Evolutionary conservation across 2,329 filamentous ascomycete species (phyloP), one percentile per base, ranked within the genome.

Genomic region (Diplodia scrobiculata): DNA sequence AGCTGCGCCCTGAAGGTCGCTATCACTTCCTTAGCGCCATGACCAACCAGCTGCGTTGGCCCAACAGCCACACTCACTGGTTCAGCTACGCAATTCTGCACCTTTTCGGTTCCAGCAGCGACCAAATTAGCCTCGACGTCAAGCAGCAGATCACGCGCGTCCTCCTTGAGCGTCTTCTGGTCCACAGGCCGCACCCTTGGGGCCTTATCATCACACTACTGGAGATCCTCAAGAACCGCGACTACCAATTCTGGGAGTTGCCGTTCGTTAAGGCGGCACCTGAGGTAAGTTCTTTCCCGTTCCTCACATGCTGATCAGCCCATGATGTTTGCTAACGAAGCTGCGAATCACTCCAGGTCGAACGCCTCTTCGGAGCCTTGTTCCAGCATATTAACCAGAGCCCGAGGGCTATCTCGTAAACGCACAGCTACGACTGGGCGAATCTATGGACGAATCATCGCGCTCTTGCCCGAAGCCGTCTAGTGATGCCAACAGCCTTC

Each of bases 121-220:
- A 95, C 54, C 79, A 81, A 79, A 75, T 80, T 67, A 88, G 89
- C 71, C 87, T 90, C 17, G 91, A 95, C 73, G 88, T 97, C 55
- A 91, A 94, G 41, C 90, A 98, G 79, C 91, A 96, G 76, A 94
- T 99, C 67, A 91, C 92, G 63, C 87, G 94, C 54, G 88, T 97
- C 27, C 82, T 99, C 53, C 83, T 97, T 45, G 95, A 99, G 82
- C 87, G 95, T 58, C 82, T 97, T 54, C 86, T 96, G 67, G 90
- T 92, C 25, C 92, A 91, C 76, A 92, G 93, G 80, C 94, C 94
- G 63, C 94, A 98, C 76, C 94, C 96, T 19, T 98, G 94, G 94
- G 96, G 96, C 13, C 81, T 99, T 51, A 89, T 97, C 75, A 89
- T 93, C 69, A 94, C 92, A 41, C 85, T 96, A 68, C 81, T 95